These are phyloP conservation scores for Trichoderma asperellum DNA, from an alignment of 2,329 filamentous ascomycete species.

Conservation along the genomic window DNA sequence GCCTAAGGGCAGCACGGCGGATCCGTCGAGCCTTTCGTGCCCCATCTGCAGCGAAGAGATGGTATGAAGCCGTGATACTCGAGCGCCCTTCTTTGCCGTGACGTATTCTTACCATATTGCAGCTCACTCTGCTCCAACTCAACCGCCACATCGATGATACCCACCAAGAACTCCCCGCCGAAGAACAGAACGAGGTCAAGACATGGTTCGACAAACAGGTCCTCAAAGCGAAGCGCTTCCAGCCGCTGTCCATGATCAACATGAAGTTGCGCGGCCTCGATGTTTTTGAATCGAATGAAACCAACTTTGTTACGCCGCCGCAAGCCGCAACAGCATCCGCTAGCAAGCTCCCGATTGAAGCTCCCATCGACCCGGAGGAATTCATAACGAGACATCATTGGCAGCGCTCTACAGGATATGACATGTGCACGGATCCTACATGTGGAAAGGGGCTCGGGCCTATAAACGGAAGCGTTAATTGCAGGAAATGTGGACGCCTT, in stretches of 20 bases:
- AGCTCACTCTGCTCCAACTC: constrained; percentile 90
- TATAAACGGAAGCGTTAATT: constrained; percentile 85
- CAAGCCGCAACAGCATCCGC: constrained; percentile 39
- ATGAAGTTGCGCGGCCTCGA: constrained; percentile 92
- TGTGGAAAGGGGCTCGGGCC: constrained; percentile 81
- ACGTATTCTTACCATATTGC: constrained; percentile 20
- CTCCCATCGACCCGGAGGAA: constrained; percentile 77
- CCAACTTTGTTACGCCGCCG: constrained; percentile 46
- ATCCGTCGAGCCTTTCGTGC: constrained; percentile 73
- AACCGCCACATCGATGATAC: constrained; percentile 85
- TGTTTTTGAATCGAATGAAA: constrained; percentile 90
- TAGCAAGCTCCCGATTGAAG: constrained; percentile 48
- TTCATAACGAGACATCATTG: constrained; percentile 86
- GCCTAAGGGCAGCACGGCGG: constrained; percentile 54
- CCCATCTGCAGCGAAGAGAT: constrained; percentile 99
- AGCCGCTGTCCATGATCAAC: constrained; percentile 87
- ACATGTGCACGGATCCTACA: constrained; percentile 83
- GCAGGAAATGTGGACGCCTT: constrained; percentile 85
- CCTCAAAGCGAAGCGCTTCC: constrained; percentile 88
- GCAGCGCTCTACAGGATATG: constrained; percentile 75
- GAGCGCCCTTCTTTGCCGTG: neutral
- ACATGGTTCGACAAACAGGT: constrained; percentile 97
- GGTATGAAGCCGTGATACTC: constrained; percentile 56
- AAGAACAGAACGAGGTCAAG: constrained; percentile 91
- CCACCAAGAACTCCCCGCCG: constrained; percentile 85